Evolutionary conservation across 2,329 filamentous ascomycete species (phyloP).

Genomic region (Aulographum hederae): DNA sequence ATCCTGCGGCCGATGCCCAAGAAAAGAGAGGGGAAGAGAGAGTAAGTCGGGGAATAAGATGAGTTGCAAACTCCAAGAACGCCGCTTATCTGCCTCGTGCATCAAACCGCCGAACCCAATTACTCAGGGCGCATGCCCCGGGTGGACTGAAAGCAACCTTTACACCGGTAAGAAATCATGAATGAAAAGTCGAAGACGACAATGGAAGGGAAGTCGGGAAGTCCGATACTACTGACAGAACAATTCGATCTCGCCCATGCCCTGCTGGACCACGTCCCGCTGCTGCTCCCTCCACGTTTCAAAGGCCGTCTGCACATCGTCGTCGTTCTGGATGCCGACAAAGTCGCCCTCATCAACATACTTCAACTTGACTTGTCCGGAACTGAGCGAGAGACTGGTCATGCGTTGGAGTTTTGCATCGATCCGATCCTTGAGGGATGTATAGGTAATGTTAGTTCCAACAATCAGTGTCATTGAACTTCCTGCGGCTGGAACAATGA

Average conservation of each 20-base stretch:
- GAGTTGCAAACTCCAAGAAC: no score
- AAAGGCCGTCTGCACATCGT: constrained; percentile 91
- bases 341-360: constrained; percentile 89
- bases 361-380: constrained; percentile 66
- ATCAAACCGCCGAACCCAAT: no score
- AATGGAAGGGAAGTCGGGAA: no score
- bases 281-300: constrained; percentile 78
- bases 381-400: constrained; percentile 66
- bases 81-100: no score
- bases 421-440: constrained; percentile 84
- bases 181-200: no score
- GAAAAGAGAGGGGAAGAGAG: no score
- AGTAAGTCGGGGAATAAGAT: no score
- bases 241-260: constrained; percentile 77
- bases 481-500: constrained; percentile 62
- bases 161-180: no score
- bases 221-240: constrained; percentile 51
- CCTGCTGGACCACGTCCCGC: constrained; percentile 38
- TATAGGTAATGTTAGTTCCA: constrained; percentile 85
- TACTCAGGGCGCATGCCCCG: no score
- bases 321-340: constrained; percentile 85
- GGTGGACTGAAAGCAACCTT: no score
- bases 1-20: no score
- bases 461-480: constrained; percentile 94
- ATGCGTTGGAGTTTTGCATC: constrained; percentile 85